Conservation (phyloP, 2,329 filamentous ascomycete genomes). For the Blastomyces parvus region DNA sequence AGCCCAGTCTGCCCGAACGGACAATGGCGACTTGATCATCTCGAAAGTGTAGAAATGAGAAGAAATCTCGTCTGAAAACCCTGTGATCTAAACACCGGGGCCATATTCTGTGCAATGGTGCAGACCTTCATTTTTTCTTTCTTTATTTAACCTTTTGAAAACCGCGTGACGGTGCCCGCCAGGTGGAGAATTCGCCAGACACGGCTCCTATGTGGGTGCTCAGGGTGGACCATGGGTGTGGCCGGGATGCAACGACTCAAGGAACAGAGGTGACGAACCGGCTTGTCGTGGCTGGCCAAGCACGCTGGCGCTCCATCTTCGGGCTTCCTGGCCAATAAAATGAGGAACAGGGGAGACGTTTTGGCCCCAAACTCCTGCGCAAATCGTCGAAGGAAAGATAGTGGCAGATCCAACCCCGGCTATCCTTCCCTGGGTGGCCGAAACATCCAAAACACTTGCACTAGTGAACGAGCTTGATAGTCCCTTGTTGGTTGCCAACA, state of each 20-base stretch:
- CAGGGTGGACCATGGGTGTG: neutral
- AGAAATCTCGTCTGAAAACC: neutral
- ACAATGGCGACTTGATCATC: neutral
- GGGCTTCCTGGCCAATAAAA: neutral
- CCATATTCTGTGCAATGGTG: neutral
- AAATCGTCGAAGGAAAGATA: neutral
- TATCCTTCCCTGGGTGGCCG: neutral
- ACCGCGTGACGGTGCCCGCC: neutral
- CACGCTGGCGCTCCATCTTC: neutral
- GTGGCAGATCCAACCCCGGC: conserved; percentile 7
- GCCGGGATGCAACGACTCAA: neutral
- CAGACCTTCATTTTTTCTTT: neutral
- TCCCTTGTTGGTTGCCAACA: too few relatives aligned
- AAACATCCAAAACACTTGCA: neutral
- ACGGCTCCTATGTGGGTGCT: too few relatives aligned
- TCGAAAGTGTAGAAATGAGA: neutral
- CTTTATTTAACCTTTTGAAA: neutral
- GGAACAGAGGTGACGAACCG: neutral
- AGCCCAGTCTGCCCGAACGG: neutral
- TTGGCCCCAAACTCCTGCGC: neutral
- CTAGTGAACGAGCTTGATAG: neutral
- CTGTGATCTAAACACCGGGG: neutral
- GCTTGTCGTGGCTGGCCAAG: too few relatives aligned
- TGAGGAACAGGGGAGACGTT: too few relatives aligned
- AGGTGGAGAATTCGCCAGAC: neutral